phyloP scores from a whole-genome alignment of 73 alveolate species.

The Stentor coeruleus region DNA sequence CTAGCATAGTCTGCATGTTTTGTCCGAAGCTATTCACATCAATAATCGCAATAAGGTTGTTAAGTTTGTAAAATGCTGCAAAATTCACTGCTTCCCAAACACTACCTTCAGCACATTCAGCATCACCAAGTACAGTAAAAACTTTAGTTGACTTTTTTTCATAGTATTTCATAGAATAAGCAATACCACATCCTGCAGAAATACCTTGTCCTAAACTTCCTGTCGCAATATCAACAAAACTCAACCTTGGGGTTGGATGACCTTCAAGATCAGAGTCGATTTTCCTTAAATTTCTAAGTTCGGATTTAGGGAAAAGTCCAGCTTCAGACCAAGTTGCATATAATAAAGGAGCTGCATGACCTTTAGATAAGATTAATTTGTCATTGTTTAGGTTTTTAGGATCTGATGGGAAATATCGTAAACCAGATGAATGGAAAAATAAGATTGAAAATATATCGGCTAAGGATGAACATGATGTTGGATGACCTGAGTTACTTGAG shows the following conservation, averaged over 20 bases:
- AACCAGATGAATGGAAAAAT: slow-evolving; percentile 43
- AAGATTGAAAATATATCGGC: slow-evolving; percentile 36
- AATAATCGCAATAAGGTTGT: slow-evolving; percentile 60
- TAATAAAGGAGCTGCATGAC: slow-evolving; percentile 46
- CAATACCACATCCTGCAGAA: slow-evolving; percentile 41
- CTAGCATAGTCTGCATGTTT: slow-evolving; percentile 50
- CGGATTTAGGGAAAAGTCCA: slow-evolving; percentile 32
- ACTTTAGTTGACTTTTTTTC: slow-evolving; percentile 32
- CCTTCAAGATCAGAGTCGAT: slow-evolving; percentile 37
- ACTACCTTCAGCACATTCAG: slow-evolving; percentile 49
- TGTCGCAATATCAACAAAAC: slow-evolving; percentile 44
- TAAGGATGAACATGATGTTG: slow-evolving; percentile 40
- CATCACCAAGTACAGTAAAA: slow-evolving; percentile 33
- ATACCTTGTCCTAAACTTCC: slow-evolving; percentile 46
- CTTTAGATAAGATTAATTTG: slow-evolving; percentile 42
- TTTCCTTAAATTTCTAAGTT: slow-evolving; percentile 31
- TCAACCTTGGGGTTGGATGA: slow-evolving; percentile 49
- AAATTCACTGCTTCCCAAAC: slow-evolving; percentile 75
- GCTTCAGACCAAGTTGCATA: slow-evolving; percentile 44
- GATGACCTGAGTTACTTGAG: slow-evolving; percentile 31
- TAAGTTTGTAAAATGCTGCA: slow-evolving; percentile 57
- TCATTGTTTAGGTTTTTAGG: slow-evolving; percentile 38
- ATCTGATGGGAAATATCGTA: neutral
- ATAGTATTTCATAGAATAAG: slow-evolving; percentile 41
- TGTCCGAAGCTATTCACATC: slow-evolving; percentile 71